Percentiles rank a stretch among this genome's conserved stretches.
These are phyloP conservation scores for Rubus idaeus DNA, from an alignment of 306 rosid genomes.

Conservation along the genomic window DNA sequence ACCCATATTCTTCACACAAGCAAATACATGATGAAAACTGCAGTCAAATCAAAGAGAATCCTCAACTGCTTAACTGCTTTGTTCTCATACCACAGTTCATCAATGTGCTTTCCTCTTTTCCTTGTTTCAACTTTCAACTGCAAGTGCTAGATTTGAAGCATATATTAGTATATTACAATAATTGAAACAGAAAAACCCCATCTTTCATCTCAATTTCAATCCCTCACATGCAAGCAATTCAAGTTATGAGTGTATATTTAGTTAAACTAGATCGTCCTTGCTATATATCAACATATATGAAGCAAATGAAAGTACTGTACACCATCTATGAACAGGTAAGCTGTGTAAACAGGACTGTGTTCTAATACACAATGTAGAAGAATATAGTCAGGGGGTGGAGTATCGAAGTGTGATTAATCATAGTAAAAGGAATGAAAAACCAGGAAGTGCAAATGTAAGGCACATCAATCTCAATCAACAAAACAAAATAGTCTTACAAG, in stretches of 20 bases:
- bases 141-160: neutral
- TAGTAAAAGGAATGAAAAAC: slow-evolving; percentile 11
- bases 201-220: neutral
- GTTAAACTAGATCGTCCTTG: too few relatives aligned
- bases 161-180: neutral
- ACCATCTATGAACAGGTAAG: too few relatives aligned
- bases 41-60: neutral
- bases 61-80: neutral
- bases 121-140: neutral
- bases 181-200: neutral
- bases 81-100: neutral
- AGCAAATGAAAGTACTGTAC: too few relatives aligned
- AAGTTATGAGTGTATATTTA: neutral
- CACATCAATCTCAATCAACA: slow-evolving; percentile 13
- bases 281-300: too few relatives aligned
- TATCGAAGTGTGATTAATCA: slow-evolving; percentile 4
- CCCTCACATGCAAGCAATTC: neutral
- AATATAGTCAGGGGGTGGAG: neutral
- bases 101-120: neutral
- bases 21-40: neutral
- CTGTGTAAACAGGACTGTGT: neutral
- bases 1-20: neutral
- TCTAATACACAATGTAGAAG: neutral
- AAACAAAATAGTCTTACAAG: slow-evolving; percentile 37
- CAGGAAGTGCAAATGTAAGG: slow-evolving; percentile 10